Evolutionary conservation across 2,329 filamentous ascomycete species (phyloP).

Genomic region (Endothia cerciana): DNA sequence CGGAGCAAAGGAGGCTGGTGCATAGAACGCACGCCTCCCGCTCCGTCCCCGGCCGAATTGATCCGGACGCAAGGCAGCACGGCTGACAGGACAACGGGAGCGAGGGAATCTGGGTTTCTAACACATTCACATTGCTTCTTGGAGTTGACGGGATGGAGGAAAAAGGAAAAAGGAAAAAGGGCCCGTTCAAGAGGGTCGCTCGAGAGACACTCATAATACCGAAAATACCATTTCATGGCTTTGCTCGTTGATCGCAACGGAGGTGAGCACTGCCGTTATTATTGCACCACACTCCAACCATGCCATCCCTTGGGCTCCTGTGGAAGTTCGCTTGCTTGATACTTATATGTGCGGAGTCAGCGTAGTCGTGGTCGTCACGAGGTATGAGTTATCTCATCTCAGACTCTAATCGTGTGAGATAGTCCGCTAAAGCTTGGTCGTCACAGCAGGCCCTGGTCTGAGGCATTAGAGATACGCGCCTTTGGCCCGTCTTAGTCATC

Average conservation of each 20-base stretch:
- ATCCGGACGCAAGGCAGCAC: not conserved
- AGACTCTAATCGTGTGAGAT: not conserved
- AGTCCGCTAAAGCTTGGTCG: not conserved
- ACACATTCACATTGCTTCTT: not conserved
- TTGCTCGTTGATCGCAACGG: not conserved
- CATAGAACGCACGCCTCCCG: conserved; percentile 24
- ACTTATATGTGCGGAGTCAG: not conserved
- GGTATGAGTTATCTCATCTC: not conserved
- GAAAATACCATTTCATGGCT: not conserved
- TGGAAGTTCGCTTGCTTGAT: too few relatives aligned
- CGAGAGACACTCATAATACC: not conserved
- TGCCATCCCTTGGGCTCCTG: not conserved
- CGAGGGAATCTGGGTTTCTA: not conserved
- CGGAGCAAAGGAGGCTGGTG: conserved; percentile 29
- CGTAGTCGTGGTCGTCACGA: conserved; percentile 20
- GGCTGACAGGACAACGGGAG: not conserved
- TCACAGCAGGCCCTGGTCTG: not conserved
- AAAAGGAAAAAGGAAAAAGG: conserved; percentile 1
- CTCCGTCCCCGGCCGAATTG: conserved; percentile 22
- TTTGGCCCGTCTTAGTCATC: conserved; percentile 8
- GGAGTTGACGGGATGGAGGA: conserved; percentile 20
- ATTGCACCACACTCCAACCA: not conserved
- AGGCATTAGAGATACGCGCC: not conserved
- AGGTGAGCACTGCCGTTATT: not conserved
- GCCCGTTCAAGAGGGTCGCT: not conserved